Percentiles rank a stretch among this genome's conserved stretches.
phyloP scores from a whole-genome alignment of 495 filamentous ascomycete genomes.

The Filosporella fistucella region DNA sequence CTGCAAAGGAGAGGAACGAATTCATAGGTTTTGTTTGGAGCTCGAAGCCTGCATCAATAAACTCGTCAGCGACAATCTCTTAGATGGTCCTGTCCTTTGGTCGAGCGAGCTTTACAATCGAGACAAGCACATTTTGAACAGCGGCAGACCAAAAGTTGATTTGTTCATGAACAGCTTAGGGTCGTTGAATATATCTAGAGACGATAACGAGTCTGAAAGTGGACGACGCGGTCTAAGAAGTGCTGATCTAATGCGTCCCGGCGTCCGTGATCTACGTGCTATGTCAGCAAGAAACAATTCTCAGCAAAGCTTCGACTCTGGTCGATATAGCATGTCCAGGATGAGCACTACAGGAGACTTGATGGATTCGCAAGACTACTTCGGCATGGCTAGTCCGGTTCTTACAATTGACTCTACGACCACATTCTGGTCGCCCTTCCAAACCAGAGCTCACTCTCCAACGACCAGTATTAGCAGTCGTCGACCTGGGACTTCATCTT shows the following conservation, averaged over 20 bases:
- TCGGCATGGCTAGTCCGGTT: constrained; percentile 61
- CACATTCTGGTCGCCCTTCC: constrained; percentile 86
- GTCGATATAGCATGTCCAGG: constrained; percentile 54
- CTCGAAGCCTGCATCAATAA: constrained; percentile 83
- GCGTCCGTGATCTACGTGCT: constrained; percentile 43
- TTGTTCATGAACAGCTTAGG: constrained; percentile 43
- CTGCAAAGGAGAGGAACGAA: constrained; percentile 91
- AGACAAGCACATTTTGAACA: constrained; percentile 74
- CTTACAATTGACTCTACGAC: constrained; percentile 72
- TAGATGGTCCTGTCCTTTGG: constrained; percentile 87
- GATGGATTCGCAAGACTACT: constrained; percentile 66
- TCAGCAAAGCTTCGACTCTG: constrained; percentile 64
- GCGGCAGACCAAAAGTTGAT: constrained; percentile 51
- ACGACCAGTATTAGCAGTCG: constrained; percentile 49
- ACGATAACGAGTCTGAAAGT: constrained; percentile 29
- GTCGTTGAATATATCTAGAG: constrained; percentile 43
- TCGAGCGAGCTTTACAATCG: constrained; percentile 82
- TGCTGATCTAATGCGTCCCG: constrained; percentile 38
- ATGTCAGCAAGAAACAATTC: constrained; percentile 52
- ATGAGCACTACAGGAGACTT: constrained; percentile 45
- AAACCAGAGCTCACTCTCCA: constrained; percentile 55
- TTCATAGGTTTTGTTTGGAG: constrained; percentile 91
- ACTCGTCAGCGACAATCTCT: constrained; percentile 78
- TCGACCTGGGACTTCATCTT: constrained; percentile 49
- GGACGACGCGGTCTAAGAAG: constrained; percentile 29